phyloP scores from a whole-genome alignment of 495 filamentous ascomycete genomes.

The Neurospora sp. region DNA sequence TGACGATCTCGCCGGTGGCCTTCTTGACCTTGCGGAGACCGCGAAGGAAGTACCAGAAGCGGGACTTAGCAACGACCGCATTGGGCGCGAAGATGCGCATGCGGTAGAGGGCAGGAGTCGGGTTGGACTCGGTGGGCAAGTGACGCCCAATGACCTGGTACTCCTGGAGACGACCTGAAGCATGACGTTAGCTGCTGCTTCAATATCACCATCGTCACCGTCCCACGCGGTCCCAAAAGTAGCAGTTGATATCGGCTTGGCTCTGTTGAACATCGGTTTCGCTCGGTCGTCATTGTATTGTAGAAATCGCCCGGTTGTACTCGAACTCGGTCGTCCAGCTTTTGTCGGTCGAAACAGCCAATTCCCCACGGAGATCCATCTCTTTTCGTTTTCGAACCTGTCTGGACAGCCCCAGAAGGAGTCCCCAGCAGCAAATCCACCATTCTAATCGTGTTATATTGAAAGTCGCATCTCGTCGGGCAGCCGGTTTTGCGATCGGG shows the following conservation, averaged over 20 bases:
- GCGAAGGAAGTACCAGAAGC: constrained; percentile 99
- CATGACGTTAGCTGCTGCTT: constrained; percentile 9
- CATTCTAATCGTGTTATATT: not conserved
- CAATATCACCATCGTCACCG: not conserved
- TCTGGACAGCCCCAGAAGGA: not conserved
- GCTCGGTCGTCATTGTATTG: not conserved
- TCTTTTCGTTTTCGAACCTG: not conserved
- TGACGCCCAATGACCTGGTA: constrained; percentile 99
- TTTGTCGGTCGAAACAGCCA: not conserved
- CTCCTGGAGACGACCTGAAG: constrained; percentile 90
- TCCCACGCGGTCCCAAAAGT: not conserved
- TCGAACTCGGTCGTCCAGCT: not conserved
- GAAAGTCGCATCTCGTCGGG: not conserved
- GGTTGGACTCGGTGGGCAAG: constrained; percentile 89
- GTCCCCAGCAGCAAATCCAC: not conserved
- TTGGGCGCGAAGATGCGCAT: constrained; percentile 99
- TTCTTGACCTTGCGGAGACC: constrained; percentile 99
- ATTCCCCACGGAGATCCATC: not conserved
- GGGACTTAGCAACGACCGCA: constrained; percentile 93
- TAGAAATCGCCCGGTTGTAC: not conserved
- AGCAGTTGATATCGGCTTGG: not conserved
- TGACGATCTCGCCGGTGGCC: constrained; percentile 97
- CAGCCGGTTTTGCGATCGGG: not conserved
- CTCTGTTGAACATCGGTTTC: not conserved
- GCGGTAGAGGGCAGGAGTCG: constrained; percentile 95